These are phyloP conservation scores for Apiotrichum veenhuisii DNA, from an alignment of 1,284 basidiomycete species.

Conservation along the genomic window DNA sequence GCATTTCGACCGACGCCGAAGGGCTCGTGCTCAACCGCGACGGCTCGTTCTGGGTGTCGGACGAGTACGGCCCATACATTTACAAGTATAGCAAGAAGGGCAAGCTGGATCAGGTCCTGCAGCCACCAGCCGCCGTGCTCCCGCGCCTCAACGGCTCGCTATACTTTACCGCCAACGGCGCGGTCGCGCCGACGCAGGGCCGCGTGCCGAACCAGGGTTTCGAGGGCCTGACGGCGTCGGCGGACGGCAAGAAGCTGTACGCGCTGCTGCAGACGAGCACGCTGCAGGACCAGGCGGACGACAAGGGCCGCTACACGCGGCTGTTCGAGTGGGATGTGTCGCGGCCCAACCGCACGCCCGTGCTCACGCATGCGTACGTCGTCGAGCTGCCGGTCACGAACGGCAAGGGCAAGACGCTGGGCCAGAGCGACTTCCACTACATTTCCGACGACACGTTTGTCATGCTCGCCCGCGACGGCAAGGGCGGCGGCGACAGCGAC, in stretches of 20 bases:
- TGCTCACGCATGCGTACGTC: slow-evolving; percentile 35
- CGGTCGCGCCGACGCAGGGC: slow-evolving; percentile 55
- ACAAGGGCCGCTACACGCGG: slow-evolving; percentile 27
- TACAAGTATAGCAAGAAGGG: slow-evolving; percentile 56
- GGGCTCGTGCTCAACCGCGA: slow-evolving; percentile 60
- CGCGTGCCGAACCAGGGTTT: slow-evolving; percentile 55
- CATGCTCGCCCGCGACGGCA: slow-evolving; percentile 46
- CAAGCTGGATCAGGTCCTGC: slow-evolving; percentile 58
- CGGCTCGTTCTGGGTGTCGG: slow-evolving; percentile 62
- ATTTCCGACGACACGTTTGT: slow-evolving; percentile 33
- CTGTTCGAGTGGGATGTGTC: slow-evolving; percentile 33
- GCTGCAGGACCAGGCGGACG: slow-evolving; percentile 32
- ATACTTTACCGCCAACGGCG: slow-evolving; percentile 55
- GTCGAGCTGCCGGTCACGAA: slow-evolving; percentile 38
- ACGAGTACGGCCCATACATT: slow-evolving; percentile 69
- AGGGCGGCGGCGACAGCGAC: slow-evolving; percentile 35
- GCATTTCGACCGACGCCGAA: slow-evolving; percentile 60
- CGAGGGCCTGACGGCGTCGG: slow-evolving; percentile 39
- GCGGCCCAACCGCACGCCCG: slow-evolving; percentile 24
- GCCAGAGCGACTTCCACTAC: slow-evolving; percentile 33
- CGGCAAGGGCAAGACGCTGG: slow-evolving; percentile 39
- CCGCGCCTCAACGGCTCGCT: slow-evolving; percentile 55
- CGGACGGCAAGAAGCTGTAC: slow-evolving; percentile 38
- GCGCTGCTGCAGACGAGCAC: slow-evolving; percentile 40
- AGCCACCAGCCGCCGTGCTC: slow-evolving; percentile 60